Conservation (phyloP, 73 alveolate species). For the Symbiodinium natans region DNA sequence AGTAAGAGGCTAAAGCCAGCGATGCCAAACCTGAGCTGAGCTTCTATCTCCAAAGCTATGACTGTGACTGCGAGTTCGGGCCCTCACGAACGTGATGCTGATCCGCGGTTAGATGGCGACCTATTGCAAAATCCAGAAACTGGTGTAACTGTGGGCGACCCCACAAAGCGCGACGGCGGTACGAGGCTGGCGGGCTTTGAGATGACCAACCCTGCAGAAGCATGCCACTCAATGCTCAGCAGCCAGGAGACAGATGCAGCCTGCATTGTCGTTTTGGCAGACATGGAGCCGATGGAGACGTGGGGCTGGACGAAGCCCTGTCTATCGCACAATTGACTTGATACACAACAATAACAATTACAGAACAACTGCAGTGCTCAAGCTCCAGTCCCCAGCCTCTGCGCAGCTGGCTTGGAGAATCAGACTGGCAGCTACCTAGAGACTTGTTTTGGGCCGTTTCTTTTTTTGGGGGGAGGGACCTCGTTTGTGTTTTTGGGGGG, state of each 20-base stretch:
- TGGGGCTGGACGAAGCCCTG: not conserved
- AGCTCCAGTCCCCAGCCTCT: too few relatives aligned
- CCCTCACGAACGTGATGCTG: not conserved
- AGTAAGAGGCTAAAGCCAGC: slow-evolving; percentile 6
- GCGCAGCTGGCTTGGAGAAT: too few relatives aligned
- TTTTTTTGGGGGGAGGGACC: too few relatives aligned
- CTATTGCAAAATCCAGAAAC: too few relatives aligned
- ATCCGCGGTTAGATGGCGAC: not conserved
- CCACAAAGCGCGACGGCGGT: not conserved
- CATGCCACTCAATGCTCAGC: not conserved
- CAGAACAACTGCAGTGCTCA: too few relatives aligned
- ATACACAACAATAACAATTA: too few relatives aligned
- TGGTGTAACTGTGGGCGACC: too few relatives aligned
- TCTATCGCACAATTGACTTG: too few relatives aligned
- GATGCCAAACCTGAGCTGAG: not conserved
- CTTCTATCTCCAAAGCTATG: not conserved
- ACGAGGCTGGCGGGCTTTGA: not conserved
- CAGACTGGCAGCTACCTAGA: too few relatives aligned
- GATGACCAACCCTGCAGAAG: not conserved
- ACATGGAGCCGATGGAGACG: not conserved
- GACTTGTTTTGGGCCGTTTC: too few relatives aligned
- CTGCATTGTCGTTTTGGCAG: not conserved
- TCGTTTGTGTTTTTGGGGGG: too few relatives aligned
- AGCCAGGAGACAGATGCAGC: not conserved
- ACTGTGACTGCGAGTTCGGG: not conserved